A percentile compares a stretch with the other conserved stretches of the same genome.
These are phyloP conservation scores for Fraxinus xanthoxyloides DNA, from an alignment of 305 asterid genomes.

Conservation along the genomic window DNA sequence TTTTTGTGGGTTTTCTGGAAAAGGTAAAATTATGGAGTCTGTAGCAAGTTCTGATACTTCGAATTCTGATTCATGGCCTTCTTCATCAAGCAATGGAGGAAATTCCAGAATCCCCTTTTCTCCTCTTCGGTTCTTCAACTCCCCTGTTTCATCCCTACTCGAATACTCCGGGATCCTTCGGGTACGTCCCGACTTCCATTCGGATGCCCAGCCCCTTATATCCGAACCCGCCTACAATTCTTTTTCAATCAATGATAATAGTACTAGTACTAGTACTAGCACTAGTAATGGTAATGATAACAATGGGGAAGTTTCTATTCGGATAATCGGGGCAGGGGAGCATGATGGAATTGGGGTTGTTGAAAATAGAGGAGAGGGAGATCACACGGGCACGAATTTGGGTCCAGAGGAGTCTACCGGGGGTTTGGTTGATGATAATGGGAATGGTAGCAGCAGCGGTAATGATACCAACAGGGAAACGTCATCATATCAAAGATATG, in stretches of 20 bases:
- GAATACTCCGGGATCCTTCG: slow-evolving; percentile 60
- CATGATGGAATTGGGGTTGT: slow-evolving; percentile 35
- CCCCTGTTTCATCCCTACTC: slow-evolving; percentile 56
- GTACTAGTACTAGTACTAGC: slow-evolving; percentile 5
- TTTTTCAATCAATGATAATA: slow-evolving; percentile 19
- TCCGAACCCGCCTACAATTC: slow-evolving; percentile 22
- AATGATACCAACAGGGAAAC: slow-evolving; percentile 27
- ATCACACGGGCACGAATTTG: slow-evolving; percentile 21
- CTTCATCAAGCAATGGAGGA: slow-evolving; percentile 20
- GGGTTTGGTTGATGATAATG: slow-evolving; percentile 30
- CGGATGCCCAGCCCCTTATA: slow-evolving; percentile 42
- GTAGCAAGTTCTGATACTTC: slow-evolving; percentile 10
- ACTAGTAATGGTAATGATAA: slow-evolving; percentile 8
- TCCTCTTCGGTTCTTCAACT: slow-evolving; percentile 45
- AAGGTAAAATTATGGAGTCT: background rate
- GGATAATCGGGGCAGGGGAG: slow-evolving; percentile 51
- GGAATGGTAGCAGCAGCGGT: slow-evolving; percentile 28
- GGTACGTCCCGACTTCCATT: slow-evolving; percentile 41
- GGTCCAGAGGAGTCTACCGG: slow-evolving; percentile 26
- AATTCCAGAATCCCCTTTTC: slow-evolving; percentile 32
- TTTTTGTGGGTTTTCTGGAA: background rate
- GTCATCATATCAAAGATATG: slow-evolving; percentile 61
- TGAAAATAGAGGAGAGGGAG: slow-evolving; percentile 21
- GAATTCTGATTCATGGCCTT: slow-evolving; percentile 25
- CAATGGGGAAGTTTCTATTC: slow-evolving; percentile 65